These are phyloP conservation scores for Peribolospora baueri DNA, from an alignment of 768 basidiomycete species.

Conservation along the genomic window DNA sequence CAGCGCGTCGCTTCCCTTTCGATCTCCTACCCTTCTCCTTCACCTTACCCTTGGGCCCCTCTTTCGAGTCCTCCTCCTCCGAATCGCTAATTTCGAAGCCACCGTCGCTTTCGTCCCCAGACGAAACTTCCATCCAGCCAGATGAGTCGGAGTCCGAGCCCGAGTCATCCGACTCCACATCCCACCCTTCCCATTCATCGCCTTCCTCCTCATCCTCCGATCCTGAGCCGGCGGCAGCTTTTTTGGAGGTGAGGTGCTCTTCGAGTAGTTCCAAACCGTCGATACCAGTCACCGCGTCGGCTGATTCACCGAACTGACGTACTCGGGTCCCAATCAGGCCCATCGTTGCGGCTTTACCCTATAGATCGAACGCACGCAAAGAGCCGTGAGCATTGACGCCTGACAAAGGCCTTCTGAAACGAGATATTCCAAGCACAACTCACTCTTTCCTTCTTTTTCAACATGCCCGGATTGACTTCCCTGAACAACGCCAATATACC, in stretches of 20 bases:
- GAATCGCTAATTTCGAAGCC: slow-evolving; percentile 4
- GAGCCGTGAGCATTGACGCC: background rate
- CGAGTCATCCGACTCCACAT: slow-evolving; percentile 30
- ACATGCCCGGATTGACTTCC: slow-evolving; percentile 82
- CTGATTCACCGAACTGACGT: slow-evolving; percentile 42
- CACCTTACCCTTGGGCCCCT: slow-evolving; percentile 5
- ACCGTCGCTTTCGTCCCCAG: slow-evolving; percentile 21
- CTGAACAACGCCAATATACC: slow-evolving; percentile 71
- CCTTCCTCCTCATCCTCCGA: slow-evolving; percentile 36
- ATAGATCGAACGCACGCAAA: background rate
- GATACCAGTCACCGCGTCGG: slow-evolving; percentile 53
- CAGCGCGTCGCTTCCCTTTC: background rate
- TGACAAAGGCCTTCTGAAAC: no score
- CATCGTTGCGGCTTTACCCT: slow-evolving; percentile 83
- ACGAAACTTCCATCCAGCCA: slow-evolving; percentile 3
- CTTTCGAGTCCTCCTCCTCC: slow-evolving; percentile 10
- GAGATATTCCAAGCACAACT: slow-evolving; percentile 11
- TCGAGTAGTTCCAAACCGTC: slow-evolving; percentile 76
- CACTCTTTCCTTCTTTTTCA: slow-evolving; percentile 68
- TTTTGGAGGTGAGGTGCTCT: slow-evolving; percentile 54
- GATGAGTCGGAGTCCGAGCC: slow-evolving; percentile 30
- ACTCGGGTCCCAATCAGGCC: slow-evolving; percentile 23
- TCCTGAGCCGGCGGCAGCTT: slow-evolving; percentile 23
- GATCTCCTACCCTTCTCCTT: slow-evolving; percentile 6
- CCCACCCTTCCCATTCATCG: slow-evolving; percentile 69